These are phyloP conservation scores for Glaciozyma antarctica DNA, from an alignment of 768 basidiomycete species.

Conservation along the genomic window DNA sequence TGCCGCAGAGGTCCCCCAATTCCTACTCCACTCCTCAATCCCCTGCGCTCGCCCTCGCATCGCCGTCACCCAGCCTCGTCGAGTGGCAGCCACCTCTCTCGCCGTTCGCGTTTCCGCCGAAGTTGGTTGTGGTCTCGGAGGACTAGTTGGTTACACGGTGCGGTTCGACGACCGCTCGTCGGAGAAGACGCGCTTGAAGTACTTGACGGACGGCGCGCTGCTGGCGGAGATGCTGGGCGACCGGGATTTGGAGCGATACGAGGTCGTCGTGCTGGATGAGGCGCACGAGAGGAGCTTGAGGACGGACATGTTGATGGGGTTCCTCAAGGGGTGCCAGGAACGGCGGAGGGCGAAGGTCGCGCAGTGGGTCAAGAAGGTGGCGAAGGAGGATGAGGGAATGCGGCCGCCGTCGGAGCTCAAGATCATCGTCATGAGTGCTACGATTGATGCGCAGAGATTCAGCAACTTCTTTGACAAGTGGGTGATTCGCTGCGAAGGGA, in stretches of 20 bases:
- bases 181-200: slow-evolving; percentile 74
- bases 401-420: slow-evolving; percentile 59
- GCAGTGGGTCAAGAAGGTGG: slow-evolving; percentile 37
- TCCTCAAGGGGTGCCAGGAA: slow-evolving; percentile 69
- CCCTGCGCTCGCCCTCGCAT: slow-evolving; percentile 43
- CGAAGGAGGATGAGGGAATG: slow-evolving; percentile 14
- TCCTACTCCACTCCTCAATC: slow-evolving; percentile 73
- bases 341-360: slow-evolving; percentile 49
- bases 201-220: slow-evolving; percentile 96
- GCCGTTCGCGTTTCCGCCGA: slow-evolving; percentile 82
- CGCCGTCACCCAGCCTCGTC: slow-evolving; percentile 87
- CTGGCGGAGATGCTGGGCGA: slow-evolving; percentile 82
- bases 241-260: slow-evolving; percentile 65
- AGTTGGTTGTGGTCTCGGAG: slow-evolving; percentile 61
- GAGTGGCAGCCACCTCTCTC: slow-evolving; percentile 91
- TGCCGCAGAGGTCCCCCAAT: slow-evolving; percentile 82
- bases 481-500: slow-evolving; percentile 36
- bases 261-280: slow-evolving; percentile 85
- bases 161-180: slow-evolving; percentile 80
- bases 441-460: slow-evolving; percentile 90
- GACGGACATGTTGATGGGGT: slow-evolving; percentile 87
- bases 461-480: slow-evolving; percentile 76
- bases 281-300: slow-evolving; percentile 92
- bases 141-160: slow-evolving; percentile 82
- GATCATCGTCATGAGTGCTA: slow-evolving; percentile 94